phyloP scores from a whole-genome alignment of 495 filamentous ascomycete genomes.

The Pyrenula aspistea region DNA sequence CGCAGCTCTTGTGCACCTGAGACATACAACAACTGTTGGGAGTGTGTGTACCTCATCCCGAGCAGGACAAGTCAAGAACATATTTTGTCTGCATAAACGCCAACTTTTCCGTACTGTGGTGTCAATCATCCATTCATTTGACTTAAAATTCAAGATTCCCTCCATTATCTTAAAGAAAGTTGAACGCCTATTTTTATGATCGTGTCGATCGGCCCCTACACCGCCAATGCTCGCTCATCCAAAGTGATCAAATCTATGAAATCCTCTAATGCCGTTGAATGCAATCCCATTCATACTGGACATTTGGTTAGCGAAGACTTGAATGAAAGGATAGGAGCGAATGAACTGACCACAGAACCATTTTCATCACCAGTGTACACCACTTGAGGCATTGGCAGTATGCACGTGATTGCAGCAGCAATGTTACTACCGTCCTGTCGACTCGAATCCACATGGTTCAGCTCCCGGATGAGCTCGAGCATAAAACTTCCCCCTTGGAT shows the following conservation, averaged over 20 bases:
- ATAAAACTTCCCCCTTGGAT: constrained; percentile 40
- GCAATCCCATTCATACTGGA: constrained; percentile 79
- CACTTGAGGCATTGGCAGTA: constrained; percentile 67
- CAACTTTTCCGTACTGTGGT: too few relatives aligned
- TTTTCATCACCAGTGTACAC: constrained; percentile 92
- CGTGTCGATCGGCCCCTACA: too few relatives aligned
- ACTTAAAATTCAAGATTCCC: too few relatives aligned
- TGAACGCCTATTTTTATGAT: too few relatives aligned
- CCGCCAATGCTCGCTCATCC: neutral
- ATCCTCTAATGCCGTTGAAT: constrained; percentile 39
- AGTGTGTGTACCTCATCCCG: too few relatives aligned
- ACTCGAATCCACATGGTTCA: constrained; percentile 70
- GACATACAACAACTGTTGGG: too few relatives aligned
- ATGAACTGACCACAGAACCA: constrained; percentile 57
- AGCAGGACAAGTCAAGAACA: too few relatives aligned
- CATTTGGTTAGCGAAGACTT: constrained; percentile 17
- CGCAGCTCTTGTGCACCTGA: too few relatives aligned
- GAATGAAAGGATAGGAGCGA: too few relatives aligned
- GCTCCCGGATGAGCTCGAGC: constrained; percentile 54
- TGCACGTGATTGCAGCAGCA: constrained; percentile 74
- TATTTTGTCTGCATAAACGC: too few relatives aligned
- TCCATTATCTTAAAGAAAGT: too few relatives aligned
- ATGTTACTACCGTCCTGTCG: constrained; percentile 65
- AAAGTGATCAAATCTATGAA: neutral
- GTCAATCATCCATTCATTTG: too few relatives aligned